A percentile compares a stretch with the other conserved stretches of the same genome.
Evolutionary conservation across 176 grass and related monocot genomes (phyloP).

Genomic region (Oropetium thomaeum): DNA sequence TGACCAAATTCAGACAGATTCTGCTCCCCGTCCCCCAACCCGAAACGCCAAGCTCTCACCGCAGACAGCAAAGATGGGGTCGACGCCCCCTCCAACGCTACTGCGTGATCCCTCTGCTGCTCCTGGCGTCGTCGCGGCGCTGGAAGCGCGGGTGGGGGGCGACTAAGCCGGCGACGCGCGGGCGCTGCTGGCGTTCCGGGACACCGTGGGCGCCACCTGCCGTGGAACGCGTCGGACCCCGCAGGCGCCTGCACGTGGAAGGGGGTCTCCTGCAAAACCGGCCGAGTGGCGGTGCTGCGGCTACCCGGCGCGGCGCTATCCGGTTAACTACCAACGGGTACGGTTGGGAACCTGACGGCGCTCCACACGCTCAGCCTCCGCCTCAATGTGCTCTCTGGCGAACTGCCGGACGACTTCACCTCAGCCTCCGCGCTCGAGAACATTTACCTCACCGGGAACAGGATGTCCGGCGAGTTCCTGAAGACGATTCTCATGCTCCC

Average conservation of each 20-base stretch:
- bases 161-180: slow-evolving; percentile 45
- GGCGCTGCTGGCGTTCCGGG: slow-evolving; percentile 55
- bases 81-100: not conserved
- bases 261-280: slow-evolving; percentile 43
- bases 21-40: no score
- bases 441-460: slow-evolving; percentile 59
- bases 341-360: slow-evolving; percentile 64
- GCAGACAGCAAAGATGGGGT: slow-evolving; percentile 35
- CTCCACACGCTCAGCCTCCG: slow-evolving; percentile 62
- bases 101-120: not conserved
- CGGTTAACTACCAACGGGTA: slow-evolving; percentile 28
- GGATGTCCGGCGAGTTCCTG: slow-evolving; percentile 51
- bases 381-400: slow-evolving; percentile 47
- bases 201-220: slow-evolving; percentile 42
- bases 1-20: not conserved
- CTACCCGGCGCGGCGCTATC: slow-evolving; percentile 42
- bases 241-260: slow-evolving; percentile 42
- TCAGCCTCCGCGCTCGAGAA: slow-evolving; percentile 22
- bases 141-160: not conserved
- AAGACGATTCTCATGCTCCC: slow-evolving; percentile 19
- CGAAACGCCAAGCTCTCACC: not conserved
- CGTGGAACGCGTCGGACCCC: slow-evolving; percentile 38
- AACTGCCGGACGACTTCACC: slow-evolving; percentile 42
- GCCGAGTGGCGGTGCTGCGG: slow-evolving; percentile 46
- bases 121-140: not conserved